Conservation (phyloP, 805 yeast species). For the Barnettozyma pratensis region DNA sequence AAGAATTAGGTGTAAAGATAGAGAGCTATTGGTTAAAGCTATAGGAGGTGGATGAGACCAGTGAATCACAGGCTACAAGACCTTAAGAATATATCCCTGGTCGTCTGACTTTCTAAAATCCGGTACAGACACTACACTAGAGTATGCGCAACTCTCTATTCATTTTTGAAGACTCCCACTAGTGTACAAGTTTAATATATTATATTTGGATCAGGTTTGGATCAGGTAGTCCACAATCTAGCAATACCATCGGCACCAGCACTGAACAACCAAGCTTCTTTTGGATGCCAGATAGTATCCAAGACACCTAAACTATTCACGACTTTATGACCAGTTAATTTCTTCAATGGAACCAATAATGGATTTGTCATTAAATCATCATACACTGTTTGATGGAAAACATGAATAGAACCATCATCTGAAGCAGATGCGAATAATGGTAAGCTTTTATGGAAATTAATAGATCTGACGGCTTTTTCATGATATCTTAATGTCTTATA, state of each 20-base stretch:
- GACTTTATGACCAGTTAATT: conserved; percentile 84
- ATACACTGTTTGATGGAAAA: conserved; percentile 94
- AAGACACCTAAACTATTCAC: conserved; percentile 80
- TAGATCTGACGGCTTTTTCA: conserved; percentile 87
- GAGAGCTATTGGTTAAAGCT: too few relatives aligned
- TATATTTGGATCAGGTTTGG: neutral
- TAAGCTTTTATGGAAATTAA: conserved; percentile 78
- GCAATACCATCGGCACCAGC: conserved; percentile 98
- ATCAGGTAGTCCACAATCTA: conserved; percentile 86
- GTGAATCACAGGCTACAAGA: too few relatives aligned
- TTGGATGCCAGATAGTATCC: conserved; percentile 91
- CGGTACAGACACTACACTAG: too few relatives aligned
- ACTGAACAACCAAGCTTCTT: conserved; percentile 96
- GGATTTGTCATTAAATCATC: conserved; percentile 96
- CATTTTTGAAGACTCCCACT: too few relatives aligned
- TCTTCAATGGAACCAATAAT: conserved; percentile 90
- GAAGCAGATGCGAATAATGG: conserved; percentile 94
- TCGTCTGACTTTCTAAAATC: too few relatives aligned
- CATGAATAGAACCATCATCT: conserved; percentile 90
- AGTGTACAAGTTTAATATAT: neutral
- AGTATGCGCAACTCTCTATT: too few relatives aligned
- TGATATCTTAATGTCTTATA: conserved; percentile 95
- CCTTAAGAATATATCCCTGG: too few relatives aligned
- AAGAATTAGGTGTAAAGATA: too few relatives aligned
- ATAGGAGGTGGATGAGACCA: too few relatives aligned